Percentiles rank a stretch among this genome's conserved stretches.
phyloP scores from a whole-genome alignment of 371 early-diverging fungal genomes.

The Nematocida displodere region DNA sequence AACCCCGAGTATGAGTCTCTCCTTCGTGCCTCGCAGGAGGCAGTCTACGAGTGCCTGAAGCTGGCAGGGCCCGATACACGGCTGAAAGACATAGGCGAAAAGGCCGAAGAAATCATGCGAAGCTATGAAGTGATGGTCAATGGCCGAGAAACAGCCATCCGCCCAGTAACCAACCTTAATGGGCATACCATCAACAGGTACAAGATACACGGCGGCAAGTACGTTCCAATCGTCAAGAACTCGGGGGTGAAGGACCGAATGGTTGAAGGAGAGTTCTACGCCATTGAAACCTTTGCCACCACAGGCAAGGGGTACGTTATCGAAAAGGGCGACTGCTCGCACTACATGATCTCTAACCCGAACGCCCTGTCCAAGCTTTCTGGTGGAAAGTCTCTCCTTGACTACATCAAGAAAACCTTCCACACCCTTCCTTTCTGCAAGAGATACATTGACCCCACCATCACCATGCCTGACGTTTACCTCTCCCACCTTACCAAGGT shows the following conservation, averaged over 20 bases:
- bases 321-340: constrained; percentile 86
- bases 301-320: constrained; percentile 88
- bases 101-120: constrained; percentile 91
- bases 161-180: constrained; percentile 84
- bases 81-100: constrained; percentile 89
- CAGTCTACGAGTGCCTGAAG: constrained; percentile 88
- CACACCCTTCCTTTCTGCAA: constrained; percentile 94
- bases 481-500: constrained; percentile 77
- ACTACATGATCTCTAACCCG: constrained; percentile 71
- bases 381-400: constrained; percentile 67
- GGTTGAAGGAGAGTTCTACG: constrained; percentile 88
- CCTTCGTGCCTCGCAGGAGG: constrained; percentile 82
- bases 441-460: constrained; percentile 86
- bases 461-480: constrained; percentile 70
- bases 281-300: constrained; percentile 95
- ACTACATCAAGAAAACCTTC: constrained; percentile 80
- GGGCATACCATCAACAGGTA: constrained; percentile 93
- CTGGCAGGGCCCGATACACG: constrained; percentile 91
- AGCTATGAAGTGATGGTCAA: constrained; percentile 90
- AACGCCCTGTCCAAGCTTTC: constrained; percentile 1
- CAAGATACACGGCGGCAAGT: constrained; percentile 88
- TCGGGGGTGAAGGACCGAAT: constrained; percentile 82
- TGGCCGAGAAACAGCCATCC: constrained; percentile 79
- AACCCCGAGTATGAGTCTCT: constrained; percentile 81
- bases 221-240: constrained; percentile 81